Evolutionary conservation across 768 basidiomycete species (phyloP), one percentile per base, ranked within the genome.

Genomic region (Tulasnella sp.): DNA sequence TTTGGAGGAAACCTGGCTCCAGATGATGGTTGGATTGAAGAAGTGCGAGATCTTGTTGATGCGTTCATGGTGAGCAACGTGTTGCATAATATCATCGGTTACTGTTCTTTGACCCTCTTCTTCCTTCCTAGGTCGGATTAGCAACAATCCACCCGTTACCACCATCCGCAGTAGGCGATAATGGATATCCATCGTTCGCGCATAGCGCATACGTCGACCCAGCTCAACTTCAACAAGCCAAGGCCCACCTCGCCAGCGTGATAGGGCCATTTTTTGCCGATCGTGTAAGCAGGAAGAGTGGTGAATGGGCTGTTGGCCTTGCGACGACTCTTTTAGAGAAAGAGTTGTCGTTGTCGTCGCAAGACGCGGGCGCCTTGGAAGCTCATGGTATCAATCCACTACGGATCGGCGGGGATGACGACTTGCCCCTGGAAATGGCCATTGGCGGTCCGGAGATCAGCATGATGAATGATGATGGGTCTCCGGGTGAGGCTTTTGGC

Each of bases 191-290:
- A 24, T 38, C 32, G 23, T 23, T 53, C 52, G 19, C 42, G 30
- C 52, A 42, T 53, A 34, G 32, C 32, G n/a, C 52, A 41, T 23
- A 23, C 52, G 21, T 38, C 7, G 43, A 56, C 30, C 34, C 17
- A 10, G 43, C 17, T 7, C 43, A 44, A 44, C 38, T 56, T 13
- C 29, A 27, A 23, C 34, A 56, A 24, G 45, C 55, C 7, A 38
- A 43, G 24, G 41, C 21, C 11, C 55, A 56, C 23, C 55, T 56
- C 45, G 29, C 42, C 27, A 43, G 26, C 8, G 17, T 24, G 24
- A 24, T 56, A 17, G 55, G 55, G 24, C 45, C 55, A 17, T 56
- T 56, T 42, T 56, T 56, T 26, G 55, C 55, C 4, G 43, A 13
- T 19, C 7, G 55, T 17, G 55, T 44, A 3, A 24, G 42, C 42